Evolutionary conservation across 352 stramenopile genomes (phyloP).

Genomic region (Phytophthora cryptogea): DNA sequence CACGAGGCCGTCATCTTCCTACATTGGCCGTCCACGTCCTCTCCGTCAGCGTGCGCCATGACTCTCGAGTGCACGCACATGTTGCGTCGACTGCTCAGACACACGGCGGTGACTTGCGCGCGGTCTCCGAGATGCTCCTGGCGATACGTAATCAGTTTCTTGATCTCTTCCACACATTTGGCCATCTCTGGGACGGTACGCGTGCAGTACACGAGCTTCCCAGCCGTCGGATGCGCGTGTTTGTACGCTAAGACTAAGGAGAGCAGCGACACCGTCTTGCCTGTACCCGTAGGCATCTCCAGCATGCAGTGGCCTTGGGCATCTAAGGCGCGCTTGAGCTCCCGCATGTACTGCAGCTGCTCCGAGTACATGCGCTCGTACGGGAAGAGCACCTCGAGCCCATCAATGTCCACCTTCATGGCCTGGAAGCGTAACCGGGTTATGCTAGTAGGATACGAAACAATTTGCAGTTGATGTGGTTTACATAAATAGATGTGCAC

Average conservation of each 20-base stretch:
- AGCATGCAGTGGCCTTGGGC: slow-evolving; percentile 96
- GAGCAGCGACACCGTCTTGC: slow-evolving; percentile 98
- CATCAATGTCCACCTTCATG: slow-evolving; percentile 96
- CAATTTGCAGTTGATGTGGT: neutral
- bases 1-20: slow-evolving; percentile 97
- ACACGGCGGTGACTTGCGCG: slow-evolving; percentile 84
- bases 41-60: slow-evolving; percentile 95
- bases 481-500: slow-evolving; percentile 1
- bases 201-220: slow-evolving; percentile 99
- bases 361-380: slow-evolving; percentile 98
- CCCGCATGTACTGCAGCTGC: slow-evolving; percentile 99
- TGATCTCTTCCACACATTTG: slow-evolving; percentile 98
- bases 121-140: slow-evolving; percentile 61
- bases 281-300: slow-evolving; percentile 99
- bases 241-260: slow-evolving; percentile 95
- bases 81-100: slow-evolving; percentile 94
- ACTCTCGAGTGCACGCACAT: slow-evolving; percentile 98
- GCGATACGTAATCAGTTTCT: slow-evolving; percentile 91
- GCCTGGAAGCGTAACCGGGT: neutral
- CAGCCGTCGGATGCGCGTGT: slow-evolving; percentile 93
- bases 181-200: slow-evolving; percentile 99
- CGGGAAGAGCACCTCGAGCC: slow-evolving; percentile 98
- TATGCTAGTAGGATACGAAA: neutral
- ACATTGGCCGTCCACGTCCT: slow-evolving; percentile 97
- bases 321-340: slow-evolving; percentile 98